Percentiles rank a stretch among this genome's conserved stretches.
Conservation (phyloP, 2,329 filamentous ascomycete genomes). For the Cytospora piceae region DNA sequence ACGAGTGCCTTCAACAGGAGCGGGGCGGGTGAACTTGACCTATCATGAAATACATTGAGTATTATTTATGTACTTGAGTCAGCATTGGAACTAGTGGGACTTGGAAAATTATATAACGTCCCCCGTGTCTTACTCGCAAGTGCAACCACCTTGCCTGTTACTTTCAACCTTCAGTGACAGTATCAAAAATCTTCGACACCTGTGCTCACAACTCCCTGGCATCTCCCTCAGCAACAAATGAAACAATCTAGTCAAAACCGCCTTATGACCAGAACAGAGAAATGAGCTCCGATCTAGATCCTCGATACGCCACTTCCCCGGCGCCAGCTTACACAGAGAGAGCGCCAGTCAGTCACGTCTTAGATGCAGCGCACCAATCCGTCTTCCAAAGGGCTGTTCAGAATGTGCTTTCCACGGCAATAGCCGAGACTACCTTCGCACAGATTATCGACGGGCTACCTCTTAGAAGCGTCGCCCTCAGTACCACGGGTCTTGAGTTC, state of each 20-base stretch:
- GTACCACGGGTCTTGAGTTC: not conserved
- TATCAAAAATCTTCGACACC: not conserved
- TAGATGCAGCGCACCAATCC: not conserved
- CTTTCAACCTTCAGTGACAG: not conserved
- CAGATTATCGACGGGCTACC: constrained; percentile 9
- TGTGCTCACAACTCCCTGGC: not conserved
- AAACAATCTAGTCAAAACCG: not conserved
- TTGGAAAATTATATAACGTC: no score
- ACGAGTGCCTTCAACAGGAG: no score
- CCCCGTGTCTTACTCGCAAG: no score
- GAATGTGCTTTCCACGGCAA: not conserved
- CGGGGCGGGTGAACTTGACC: no score
- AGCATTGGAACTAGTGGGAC: no score
- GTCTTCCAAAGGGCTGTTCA: not conserved
- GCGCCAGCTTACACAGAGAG: not conserved
- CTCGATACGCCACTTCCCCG: not conserved
- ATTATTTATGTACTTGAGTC: no score
- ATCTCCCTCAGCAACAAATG: no score
- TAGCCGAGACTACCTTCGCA: not conserved
- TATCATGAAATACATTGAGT: no score
- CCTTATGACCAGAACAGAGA: not conserved
- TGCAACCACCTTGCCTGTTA: no score
- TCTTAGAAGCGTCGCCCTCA: not conserved
- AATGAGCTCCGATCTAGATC: not conserved
- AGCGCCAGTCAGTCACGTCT: not conserved